Base-by-base conservation (phyloP, 345 rosid genomes). In the Brassica nigra region DNA sequence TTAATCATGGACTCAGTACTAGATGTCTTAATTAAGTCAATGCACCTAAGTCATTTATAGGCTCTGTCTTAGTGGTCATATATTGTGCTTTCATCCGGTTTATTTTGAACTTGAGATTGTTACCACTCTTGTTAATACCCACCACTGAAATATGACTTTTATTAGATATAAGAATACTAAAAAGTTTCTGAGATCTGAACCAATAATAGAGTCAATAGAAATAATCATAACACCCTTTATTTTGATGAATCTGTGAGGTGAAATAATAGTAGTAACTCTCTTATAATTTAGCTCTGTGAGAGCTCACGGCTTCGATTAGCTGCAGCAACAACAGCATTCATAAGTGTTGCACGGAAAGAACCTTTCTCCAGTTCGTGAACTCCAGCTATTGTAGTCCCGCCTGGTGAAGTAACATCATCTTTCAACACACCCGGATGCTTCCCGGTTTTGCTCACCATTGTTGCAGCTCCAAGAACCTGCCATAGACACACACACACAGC, bases 321-420 rank as follows among this genome's bases (percentile, higher is more conserved):
- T 76, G 99, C 99, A 59, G 94, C 96, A 31, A 87, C 87, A 68
- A 91, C 99, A 14, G 95, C 98, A 82, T 95, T 91, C 98, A 91
- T 95, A 77, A 93, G 74, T 4, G 75, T 76, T 36, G 96, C 98
- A 1, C 97, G 92, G 75, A 88, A 90, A 49, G 97, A 91, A 6
- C 86, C 90, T 86, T 91, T 93, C 88, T 95, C 99, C 79, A 95
- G 78, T 80, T 93, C 97, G n/a, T 95, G 95, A 80, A 93, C 83
- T 34, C 97, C 96, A 0, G 97, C 89, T 27, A 93, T 90, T 3
- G 99, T 95, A 6, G 99, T 93, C 52, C 99, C 99, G 5, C 92
- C 99, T 0, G 98, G 88, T 15, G 98, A 95, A 54, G 95, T 80
- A 31, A 95, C 99, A 69, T 95, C 97, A 61, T 93, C 97, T 86